Conservation (phyloP, 2,329 filamentous ascomycete genomes). For the Eutypella sp. region DNA sequence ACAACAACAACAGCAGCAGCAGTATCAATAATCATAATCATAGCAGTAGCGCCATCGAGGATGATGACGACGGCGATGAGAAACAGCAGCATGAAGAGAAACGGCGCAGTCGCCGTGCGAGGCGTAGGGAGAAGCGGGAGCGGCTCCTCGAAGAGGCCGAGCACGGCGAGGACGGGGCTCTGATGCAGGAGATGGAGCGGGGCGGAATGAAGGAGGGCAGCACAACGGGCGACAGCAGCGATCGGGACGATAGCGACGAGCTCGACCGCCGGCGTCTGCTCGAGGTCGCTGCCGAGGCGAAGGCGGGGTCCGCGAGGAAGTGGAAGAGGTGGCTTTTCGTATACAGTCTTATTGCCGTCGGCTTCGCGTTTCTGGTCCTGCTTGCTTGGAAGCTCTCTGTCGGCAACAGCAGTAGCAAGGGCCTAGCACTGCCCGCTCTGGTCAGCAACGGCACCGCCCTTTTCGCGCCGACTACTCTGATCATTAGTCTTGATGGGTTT, state of each 20-base stretch:
- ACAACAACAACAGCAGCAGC: no score
- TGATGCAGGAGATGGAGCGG: constrained; percentile 77
- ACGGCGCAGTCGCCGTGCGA: constrained; percentile 42
- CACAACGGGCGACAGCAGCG: constrained; percentile 56
- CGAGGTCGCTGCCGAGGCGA: constrained; percentile 41
- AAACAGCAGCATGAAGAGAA: constrained; percentile 45
- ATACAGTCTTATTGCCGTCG: constrained; percentile 45
- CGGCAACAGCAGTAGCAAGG: constrained; percentile 31
- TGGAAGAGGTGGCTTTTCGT: constrained; percentile 53
- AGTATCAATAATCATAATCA: no score
- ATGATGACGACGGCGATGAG: no score
- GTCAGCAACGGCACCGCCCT: constrained; percentile 79
- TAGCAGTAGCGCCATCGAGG: constrained; percentile 43
- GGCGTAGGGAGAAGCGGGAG: constrained; percentile 50
- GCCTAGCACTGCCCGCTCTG: constrained; percentile 24
- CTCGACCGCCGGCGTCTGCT: constrained; percentile 50
- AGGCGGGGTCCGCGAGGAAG: constrained; percentile 43
- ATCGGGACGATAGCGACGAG: constrained; percentile 56
- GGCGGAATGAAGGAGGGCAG: constrained; percentile 66
- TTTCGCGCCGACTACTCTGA: constrained; percentile 86
- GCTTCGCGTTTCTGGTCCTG: constrained; percentile 51
- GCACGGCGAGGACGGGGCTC: constrained; percentile 63
- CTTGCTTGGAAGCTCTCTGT: constrained; percentile 56
- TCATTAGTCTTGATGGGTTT: constrained; percentile 94
- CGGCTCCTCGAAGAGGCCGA: constrained; percentile 47